phyloP scores from a whole-genome alignment of 192 early-diverging fungal genomes.

The Coemansia guatemalensis region DNA sequence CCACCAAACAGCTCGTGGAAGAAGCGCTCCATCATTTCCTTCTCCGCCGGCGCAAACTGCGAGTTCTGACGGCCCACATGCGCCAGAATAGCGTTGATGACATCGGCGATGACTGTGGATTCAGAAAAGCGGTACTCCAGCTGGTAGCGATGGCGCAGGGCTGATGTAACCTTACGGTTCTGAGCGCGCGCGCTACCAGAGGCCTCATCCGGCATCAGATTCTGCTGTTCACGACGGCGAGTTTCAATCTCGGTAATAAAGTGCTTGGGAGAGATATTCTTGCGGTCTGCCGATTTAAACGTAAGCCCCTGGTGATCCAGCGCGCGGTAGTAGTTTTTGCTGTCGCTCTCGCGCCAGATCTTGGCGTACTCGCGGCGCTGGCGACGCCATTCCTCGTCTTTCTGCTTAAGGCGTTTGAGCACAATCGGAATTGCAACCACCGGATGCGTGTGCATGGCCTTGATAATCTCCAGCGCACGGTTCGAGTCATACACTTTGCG shows the following conservation, averaged over 20 bases:
- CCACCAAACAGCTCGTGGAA: slow-evolving; percentile 69
- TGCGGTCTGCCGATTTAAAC: slow-evolving; percentile 87
- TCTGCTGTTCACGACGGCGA: slow-evolving; percentile 78
- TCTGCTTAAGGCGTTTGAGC: slow-evolving; percentile 92
- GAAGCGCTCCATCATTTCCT: slow-evolving; percentile 75
- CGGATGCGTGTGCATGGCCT: slow-evolving; percentile 89
- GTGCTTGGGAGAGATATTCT: slow-evolving; percentile 72
- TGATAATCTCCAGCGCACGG: slow-evolving; percentile 85
- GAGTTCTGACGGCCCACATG: slow-evolving; percentile 64
- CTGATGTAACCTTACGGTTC: slow-evolving; percentile 44
- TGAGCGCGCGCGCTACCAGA: slow-evolving; percentile 18
- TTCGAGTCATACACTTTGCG: slow-evolving; percentile 93
- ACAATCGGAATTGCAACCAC: slow-evolving; percentile 91
- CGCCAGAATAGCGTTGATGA: slow-evolving; percentile 69
- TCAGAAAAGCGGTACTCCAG: slow-evolving; percentile 80
- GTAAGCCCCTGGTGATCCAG: slow-evolving; percentile 93
- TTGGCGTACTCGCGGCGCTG: slow-evolving; percentile 91
- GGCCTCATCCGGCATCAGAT: slow-evolving; percentile 33
- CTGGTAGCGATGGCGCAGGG: slow-evolving; percentile 67
- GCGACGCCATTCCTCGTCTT: slow-evolving; percentile 92
- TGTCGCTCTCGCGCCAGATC: slow-evolving; percentile 93
- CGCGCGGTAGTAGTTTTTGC: slow-evolving; percentile 92
- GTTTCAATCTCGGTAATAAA: slow-evolving; percentile 86
- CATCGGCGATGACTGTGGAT: slow-evolving; percentile 72
- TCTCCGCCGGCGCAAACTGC: slow-evolving; percentile 60